phyloP scores from a whole-genome alignment of 352 stramenopile genomes.

The Globisporangium nodosum region DNA sequence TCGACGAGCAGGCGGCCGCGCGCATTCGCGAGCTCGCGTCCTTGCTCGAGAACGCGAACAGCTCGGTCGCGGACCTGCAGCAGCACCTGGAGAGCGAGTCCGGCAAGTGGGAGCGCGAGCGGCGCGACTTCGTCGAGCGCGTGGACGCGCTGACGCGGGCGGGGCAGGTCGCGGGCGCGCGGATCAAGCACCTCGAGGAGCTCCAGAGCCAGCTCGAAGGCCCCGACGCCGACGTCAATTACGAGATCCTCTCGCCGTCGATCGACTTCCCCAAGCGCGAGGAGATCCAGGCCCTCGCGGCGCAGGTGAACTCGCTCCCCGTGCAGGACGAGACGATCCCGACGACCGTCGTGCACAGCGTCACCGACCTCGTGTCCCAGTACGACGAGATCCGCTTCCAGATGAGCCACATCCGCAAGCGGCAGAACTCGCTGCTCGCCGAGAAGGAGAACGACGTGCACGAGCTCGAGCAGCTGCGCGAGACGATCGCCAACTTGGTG shows the following conservation, averaged over 20 bases:
- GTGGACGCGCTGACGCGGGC: conserved; percentile 19
- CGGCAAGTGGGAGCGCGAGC: conserved; percentile 8
- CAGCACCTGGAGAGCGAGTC: conserved; percentile 7
- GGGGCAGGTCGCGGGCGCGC: conserved; percentile 14
- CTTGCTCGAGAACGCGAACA: conserved; percentile 6
- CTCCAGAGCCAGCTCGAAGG: conserved; percentile 38
- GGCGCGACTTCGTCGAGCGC: conserved; percentile 6
- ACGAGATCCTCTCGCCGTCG: conserved; percentile 37
- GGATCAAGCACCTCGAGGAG: conserved; percentile 28
- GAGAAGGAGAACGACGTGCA: conserved; percentile 15
- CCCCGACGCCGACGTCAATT: conserved; percentile 31
- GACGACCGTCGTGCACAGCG: not conserved
- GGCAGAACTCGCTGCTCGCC: conserved; percentile 14
- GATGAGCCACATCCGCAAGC: conserved; percentile 19
- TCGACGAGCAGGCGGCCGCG: not conserved
- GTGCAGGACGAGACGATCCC: not conserved
- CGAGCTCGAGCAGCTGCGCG: conserved; percentile 14
- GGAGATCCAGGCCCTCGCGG: conserved; percentile 23
- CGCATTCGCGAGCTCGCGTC: conserved; percentile 9
- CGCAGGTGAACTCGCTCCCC: conserved; percentile 11
- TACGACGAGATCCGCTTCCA: conserved; percentile 17
- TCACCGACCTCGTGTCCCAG: conserved; percentile 7
- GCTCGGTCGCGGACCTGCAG: conserved; percentile 9
- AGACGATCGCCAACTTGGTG: conserved; percentile 12
- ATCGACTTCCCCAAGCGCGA: conserved; percentile 41